Evolutionary conservation across 352 stramenopile genomes (phyloP).

Genomic region (Peronospora tabacina): DNA sequence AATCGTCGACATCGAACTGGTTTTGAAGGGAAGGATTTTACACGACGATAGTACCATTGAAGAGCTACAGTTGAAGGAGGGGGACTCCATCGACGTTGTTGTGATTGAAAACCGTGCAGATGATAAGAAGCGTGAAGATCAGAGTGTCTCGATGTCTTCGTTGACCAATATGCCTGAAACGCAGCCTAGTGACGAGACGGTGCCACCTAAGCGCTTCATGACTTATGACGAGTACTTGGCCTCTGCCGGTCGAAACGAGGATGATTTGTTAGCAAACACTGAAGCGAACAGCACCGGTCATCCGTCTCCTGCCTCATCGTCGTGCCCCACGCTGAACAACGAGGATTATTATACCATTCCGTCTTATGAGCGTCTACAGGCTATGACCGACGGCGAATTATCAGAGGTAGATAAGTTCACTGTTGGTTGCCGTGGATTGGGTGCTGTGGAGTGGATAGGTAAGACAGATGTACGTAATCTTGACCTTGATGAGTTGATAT

Average conservation of each 20-base stretch:
- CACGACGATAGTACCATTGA: slow-evolving; percentile 38
- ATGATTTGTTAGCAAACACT: slow-evolving; percentile 33
- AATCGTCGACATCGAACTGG: slow-evolving; percentile 52
- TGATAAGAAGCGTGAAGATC: slow-evolving; percentile 25
- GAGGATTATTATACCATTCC: slow-evolving; percentile 74
- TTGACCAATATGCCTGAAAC: slow-evolving; percentile 31
- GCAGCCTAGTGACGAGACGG: slow-evolving; percentile 17
- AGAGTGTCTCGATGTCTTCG: slow-evolving; percentile 15
- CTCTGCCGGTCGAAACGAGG: slow-evolving; percentile 47
- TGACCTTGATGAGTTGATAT: slow-evolving; percentile 68
- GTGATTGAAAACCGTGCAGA: slow-evolving; percentile 49
- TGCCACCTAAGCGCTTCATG: slow-evolving; percentile 55
- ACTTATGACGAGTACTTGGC: slow-evolving; percentile 76
- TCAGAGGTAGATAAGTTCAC: slow-evolving; percentile 66
- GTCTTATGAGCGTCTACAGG: slow-evolving; percentile 54
- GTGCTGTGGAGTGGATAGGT: slow-evolving; percentile 75
- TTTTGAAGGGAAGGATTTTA: slow-evolving; percentile 55
- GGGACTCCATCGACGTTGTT: slow-evolving; percentile 57
- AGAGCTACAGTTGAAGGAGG: slow-evolving; percentile 51
- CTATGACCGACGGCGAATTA: slow-evolving; percentile 67
- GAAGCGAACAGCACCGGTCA: slow-evolving; percentile 4
- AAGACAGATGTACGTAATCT: slow-evolving; percentile 73
- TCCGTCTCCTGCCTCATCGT: slow-evolving; percentile 20
- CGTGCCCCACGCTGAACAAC: slow-evolving; percentile 65
- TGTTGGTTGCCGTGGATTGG: slow-evolving; percentile 69